Evolutionary conservation across 805 yeast genomes (phyloP), one percentile per base, ranked within the genome.

Genomic region (Candida ponderosae): DNA sequence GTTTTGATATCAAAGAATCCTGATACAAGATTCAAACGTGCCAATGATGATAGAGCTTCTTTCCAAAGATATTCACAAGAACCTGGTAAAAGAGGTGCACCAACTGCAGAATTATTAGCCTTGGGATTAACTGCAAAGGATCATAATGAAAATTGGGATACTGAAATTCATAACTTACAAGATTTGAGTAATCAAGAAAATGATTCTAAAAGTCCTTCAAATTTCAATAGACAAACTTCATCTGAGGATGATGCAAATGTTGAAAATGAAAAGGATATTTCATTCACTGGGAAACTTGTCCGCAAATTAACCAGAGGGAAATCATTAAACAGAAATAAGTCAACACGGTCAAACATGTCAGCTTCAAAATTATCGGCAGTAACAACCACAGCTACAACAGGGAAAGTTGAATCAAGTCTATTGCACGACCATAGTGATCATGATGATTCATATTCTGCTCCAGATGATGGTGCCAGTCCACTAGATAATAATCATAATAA

Each of bases 41-140:
- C 95, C 10, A 79, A 70, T 51, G 97, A 89, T 61, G 96, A 89
- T 59, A 79, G 97, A 72, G 79, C 87, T 18, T 86, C 96, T 9
- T 89, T 89, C 77, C 93, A 82, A 54, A 69, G 62, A 42, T 50
- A 48, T 39, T 53, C 60, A 16, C 54, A 59, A 37, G 48, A 43
- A 24, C 31, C 48, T 35, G 47, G 53, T 14, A 50, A 54, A 39
- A 48, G 55, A 40, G 45, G 56, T 10, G n/a, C n/a, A n/a, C 65
- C 63, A 32, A 58, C 65, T 18, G 61, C 62, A 28, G 86, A 79
- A 56, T 66, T 85, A 41, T 52, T 78, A 30, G 95, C 89, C 3
- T 68, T 86, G 42, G 95, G 95, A 41, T 55, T 66, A 14, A 85
- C 88, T n/a, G 95, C 94, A 4, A 80, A 76, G 51, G 86, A 85